A percentile compares a stretch with the other conserved stretches of the same genome.
Evolutionary conservation across 2,329 filamentous ascomycete species (phyloP).

Genomic region (Eurotiales sp.): DNA sequence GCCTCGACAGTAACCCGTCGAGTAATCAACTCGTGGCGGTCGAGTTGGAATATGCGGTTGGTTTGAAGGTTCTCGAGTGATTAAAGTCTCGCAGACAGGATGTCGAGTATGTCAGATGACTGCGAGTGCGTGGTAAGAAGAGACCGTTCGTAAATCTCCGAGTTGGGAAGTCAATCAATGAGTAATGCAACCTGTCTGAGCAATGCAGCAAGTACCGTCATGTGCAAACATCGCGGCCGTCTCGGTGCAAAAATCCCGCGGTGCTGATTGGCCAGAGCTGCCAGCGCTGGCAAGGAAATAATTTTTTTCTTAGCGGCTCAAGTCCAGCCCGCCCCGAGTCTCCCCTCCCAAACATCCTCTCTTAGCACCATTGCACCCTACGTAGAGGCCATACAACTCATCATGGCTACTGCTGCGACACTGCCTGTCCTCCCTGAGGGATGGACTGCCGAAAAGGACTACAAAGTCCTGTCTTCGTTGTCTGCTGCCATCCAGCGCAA

Average conservation of each 20-base stretch:
- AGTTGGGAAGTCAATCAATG: no score
- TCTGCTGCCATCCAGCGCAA: constrained; percentile 76
- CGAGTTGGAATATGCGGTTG: background rate
- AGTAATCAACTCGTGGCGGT: background rate
- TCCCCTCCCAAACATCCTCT: constrained; percentile 5
- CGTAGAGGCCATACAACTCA: no score
- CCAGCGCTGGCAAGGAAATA: constrained; percentile 31
- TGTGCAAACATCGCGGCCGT: background rate
- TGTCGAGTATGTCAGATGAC: no score
- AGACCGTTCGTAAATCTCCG: no score
- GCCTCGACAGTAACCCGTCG: background rate
- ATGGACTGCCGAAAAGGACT: constrained; percentile 83
- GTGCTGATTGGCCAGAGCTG: constrained; percentile 29
- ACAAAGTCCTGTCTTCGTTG: constrained; percentile 76
- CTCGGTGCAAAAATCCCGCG: constrained; percentile 22
- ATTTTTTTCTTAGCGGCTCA: constrained; percentile 18
- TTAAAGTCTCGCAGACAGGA: no score
- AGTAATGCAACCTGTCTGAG: background rate
- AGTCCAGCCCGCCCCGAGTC: no score
- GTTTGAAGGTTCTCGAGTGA: background rate
- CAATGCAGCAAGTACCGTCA: background rate
- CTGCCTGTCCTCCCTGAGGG: constrained; percentile 69
- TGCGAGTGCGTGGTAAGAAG: no score
- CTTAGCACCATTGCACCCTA: constrained; percentile 1
- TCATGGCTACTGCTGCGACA: constrained; percentile 15